Evolutionary conservation across 352 stramenopile species (phyloP).

Genomic region (Globisporangium polare): DNA sequence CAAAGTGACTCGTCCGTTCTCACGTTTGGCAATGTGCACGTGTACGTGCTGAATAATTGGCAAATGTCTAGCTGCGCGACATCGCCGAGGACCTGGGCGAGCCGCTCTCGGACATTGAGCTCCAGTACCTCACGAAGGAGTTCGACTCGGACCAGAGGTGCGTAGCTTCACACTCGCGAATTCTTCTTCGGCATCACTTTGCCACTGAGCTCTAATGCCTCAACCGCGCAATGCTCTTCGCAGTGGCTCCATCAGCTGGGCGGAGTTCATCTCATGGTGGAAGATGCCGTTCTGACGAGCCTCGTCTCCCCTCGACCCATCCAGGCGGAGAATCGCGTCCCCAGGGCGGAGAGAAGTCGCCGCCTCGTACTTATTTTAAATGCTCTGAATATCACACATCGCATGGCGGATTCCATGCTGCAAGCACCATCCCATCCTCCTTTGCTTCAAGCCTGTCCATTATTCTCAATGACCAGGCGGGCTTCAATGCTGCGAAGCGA

Average conservation of each 20-base stretch:
- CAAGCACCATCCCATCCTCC: background rate
- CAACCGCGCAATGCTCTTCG: background rate
- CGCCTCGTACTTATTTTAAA: background rate
- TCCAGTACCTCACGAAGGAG: slow-evolving; percentile 69
- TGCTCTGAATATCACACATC: background rate
- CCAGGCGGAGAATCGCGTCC: too few species aligned
- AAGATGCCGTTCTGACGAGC: slow-evolving; percentile 53
- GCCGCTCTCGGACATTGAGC: slow-evolving; percentile 64
- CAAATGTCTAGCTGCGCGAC: slow-evolving; percentile 37
- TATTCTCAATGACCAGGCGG: too few species aligned
- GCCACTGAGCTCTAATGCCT: background rate
- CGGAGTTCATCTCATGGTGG: slow-evolving; percentile 79
- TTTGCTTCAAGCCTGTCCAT: background rate
- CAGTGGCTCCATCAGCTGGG: slow-evolving; percentile 64
- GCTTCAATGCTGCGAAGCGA: too few species aligned
- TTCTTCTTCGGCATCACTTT: background rate
- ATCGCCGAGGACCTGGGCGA: slow-evolving; percentile 75
- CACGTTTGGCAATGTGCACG: background rate
- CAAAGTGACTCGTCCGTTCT: background rate
- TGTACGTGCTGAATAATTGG: too few species aligned
- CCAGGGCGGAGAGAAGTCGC: background rate
- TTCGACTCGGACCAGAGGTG: slow-evolving; percentile 68
- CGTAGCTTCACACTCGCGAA: background rate
- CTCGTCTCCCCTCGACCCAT: background rate
- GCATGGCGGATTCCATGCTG: slow-evolving; percentile 4